Percentiles rank a stretch among this genome's conserved stretches.
phyloP scores from a whole-genome alignment of 495 filamentous ascomycete genomes.

The Aspergillus carlsbadensis region DNA sequence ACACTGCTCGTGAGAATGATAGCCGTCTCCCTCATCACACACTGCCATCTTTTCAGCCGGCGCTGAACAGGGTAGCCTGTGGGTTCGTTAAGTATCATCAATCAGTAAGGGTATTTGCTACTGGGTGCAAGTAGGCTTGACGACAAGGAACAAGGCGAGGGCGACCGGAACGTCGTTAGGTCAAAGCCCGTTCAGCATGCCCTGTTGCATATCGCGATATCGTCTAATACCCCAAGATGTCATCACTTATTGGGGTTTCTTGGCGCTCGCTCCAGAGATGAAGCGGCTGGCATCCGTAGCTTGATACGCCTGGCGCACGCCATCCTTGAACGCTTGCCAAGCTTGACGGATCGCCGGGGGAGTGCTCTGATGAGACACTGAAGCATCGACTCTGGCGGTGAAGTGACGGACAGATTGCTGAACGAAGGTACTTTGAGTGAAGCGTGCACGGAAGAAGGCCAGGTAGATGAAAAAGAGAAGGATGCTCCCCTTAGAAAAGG shows the following conservation, averaged over 20 bases:
- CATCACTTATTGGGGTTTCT: conserved; percentile 56
- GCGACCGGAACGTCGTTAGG: background rate
- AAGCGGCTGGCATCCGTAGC: conserved; percentile 76
- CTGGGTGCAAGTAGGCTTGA: background rate
- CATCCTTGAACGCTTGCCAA: conserved; percentile 80
- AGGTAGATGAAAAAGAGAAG: conserved; percentile 82
- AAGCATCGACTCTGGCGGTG: conserved; percentile 72
- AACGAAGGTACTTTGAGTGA: conserved; percentile 87
- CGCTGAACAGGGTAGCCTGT: conserved; percentile 1
- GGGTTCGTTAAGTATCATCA: conserved; percentile 9
- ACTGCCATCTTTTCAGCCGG: background rate
- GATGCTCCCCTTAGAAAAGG: conserved; percentile 90
- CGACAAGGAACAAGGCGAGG: background rate
- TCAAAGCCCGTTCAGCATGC: background rate
- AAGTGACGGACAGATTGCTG: conserved; percentile 74
- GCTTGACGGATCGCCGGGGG: conserved; percentile 79
- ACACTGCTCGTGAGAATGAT: conserved; percentile 1
- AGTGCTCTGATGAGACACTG: conserved; percentile 80
- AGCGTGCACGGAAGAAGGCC: conserved; percentile 86
- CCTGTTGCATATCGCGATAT: background rate
- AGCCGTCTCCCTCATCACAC: conserved; percentile 5
- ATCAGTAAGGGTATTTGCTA: background rate
- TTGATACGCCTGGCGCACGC: conserved; percentile 69
- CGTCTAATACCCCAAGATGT: background rate
- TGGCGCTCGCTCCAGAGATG: conserved; percentile 50